phyloP scores from a whole-genome alignment of 768 basidiomycete genomes.

The Termitomyces sp. region DNA sequence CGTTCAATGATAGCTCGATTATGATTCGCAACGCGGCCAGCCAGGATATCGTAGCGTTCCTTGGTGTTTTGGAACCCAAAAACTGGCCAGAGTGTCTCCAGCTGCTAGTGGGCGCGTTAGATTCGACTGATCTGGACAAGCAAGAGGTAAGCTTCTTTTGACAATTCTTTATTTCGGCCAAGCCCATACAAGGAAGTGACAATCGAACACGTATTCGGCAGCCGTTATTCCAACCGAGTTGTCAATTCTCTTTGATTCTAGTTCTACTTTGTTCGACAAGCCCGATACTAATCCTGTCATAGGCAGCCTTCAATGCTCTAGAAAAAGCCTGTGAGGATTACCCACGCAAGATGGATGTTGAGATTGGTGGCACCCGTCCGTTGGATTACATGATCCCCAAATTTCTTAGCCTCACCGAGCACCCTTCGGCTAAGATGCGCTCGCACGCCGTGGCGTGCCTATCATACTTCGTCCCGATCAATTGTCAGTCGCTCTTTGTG shows the following conservation, averaged over 20 bases:
- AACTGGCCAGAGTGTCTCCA: conserved; percentile 96
- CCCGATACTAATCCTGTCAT: conserved; percentile 6
- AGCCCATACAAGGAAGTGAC: background rate
- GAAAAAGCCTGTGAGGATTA: conserved; percentile 97
- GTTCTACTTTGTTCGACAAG: conserved; percentile 4
- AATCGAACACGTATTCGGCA: background rate
- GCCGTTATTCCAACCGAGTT: background rate
- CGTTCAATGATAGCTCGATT: conserved; percentile 73
- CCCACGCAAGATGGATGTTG: conserved; percentile 90
- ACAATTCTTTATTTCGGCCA: background rate
- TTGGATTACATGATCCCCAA: conserved; percentile 97
- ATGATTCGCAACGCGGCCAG: conserved; percentile 94
- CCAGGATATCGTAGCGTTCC: conserved; percentile 86
- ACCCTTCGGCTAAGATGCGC: conserved; percentile 84
- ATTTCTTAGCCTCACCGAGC: conserved; percentile 84
- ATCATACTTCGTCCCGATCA: conserved; percentile 87
- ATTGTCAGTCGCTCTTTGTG: conserved; percentile 78
- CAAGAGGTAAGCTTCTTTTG: conserved; percentile 70
- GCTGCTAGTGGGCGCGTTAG: conserved; percentile 75
- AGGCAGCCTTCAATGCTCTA: conserved; percentile 91
- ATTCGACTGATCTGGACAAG: conserved; percentile 64
- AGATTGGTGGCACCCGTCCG: conserved; percentile 88
- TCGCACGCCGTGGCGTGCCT: conserved; percentile 91
- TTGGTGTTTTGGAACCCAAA: conserved; percentile 81
- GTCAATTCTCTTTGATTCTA: conserved; percentile 1